Evolutionary conservation across 345 rosid genomes (phyloP).

Genomic region (Bruguiera gymnorhiza): DNA sequence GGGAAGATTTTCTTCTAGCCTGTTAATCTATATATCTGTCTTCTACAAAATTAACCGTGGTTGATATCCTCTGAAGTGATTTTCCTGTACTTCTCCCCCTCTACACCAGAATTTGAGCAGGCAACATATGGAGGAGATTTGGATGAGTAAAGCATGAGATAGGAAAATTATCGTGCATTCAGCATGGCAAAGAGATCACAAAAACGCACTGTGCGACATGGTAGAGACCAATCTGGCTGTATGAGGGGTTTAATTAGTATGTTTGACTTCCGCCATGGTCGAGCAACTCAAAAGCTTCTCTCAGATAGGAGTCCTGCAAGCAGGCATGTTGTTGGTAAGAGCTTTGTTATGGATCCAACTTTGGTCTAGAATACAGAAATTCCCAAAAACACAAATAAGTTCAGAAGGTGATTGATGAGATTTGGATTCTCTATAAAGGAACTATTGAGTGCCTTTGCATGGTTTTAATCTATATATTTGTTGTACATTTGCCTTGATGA

Average conservation of each 20-base stretch:
- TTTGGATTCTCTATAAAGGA: not conserved
- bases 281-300: conserved; percentile 62
- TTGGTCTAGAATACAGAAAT: not conserved
- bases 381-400: not conserved
- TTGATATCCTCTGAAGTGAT: not conserved
- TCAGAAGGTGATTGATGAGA: not conserved
- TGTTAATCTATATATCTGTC: not conserved
- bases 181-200: conserved; percentile 55
- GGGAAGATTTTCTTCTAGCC: conserved; percentile 1
- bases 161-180: conserved; percentile 7
- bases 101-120: conserved; percentile 21
- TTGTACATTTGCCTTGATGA: no score
- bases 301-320: conserved; percentile 52
- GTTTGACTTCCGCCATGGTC: conserved; percentile 73
- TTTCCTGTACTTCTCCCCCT: not conserved
- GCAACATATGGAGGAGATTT: conserved; percentile 4
- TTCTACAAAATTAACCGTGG: conserved; percentile 3
- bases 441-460: not conserved
- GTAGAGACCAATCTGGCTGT: conserved; percentile 73
- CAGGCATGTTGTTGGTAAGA: conserved; percentile 46
- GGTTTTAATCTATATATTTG: no score
- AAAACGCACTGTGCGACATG: conserved; percentile 45
- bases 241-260: conserved; percentile 79
- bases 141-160: conserved; percentile 14
- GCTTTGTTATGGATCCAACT: not conserved